Conservation (phyloP, 2,329 filamentous ascomycete genomes). For the Stromatinia cepivora region DNA sequence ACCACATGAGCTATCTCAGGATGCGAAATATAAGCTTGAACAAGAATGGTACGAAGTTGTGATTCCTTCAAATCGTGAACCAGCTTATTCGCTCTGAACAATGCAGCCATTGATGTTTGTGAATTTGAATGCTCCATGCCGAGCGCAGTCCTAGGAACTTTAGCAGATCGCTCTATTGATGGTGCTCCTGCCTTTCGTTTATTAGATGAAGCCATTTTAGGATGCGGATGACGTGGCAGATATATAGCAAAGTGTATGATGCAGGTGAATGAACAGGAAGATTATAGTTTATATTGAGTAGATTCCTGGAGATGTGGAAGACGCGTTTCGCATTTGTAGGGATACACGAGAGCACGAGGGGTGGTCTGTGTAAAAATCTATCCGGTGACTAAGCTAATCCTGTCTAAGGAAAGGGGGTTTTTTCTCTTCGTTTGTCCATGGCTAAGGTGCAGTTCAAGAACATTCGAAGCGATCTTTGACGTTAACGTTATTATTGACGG, state of each 20-base stretch:
- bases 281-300: not conserved
- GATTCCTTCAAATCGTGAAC: conserved; percentile 21
- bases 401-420: not conserved
- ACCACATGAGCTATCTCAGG: conserved; percentile 11
- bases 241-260: not conserved
- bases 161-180: not conserved
- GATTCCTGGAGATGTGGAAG: not conserved
- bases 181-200: conserved; percentile 12
- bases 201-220: not conserved
- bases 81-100: conserved; percentile 21
- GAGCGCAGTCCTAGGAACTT: not conserved
- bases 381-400: not conserved
- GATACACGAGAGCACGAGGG: conserved; percentile 9
- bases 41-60: conserved; percentile 19
- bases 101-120: conserved; percentile 7
- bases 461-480: not conserved
- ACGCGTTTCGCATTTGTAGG: conserved; percentile 1
- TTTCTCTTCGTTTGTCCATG: not conserved
- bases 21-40: conserved; percentile 20
- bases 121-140: not conserved
- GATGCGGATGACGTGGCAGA: not conserved
- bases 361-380: not conserved
- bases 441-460: not conserved
- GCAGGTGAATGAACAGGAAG: not conserved
- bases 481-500: not conserved